Evolutionary conservation across 2,329 filamentous ascomycete genomes (phyloP).

Genomic region (Cladosporium sphaerospermum): DNA sequence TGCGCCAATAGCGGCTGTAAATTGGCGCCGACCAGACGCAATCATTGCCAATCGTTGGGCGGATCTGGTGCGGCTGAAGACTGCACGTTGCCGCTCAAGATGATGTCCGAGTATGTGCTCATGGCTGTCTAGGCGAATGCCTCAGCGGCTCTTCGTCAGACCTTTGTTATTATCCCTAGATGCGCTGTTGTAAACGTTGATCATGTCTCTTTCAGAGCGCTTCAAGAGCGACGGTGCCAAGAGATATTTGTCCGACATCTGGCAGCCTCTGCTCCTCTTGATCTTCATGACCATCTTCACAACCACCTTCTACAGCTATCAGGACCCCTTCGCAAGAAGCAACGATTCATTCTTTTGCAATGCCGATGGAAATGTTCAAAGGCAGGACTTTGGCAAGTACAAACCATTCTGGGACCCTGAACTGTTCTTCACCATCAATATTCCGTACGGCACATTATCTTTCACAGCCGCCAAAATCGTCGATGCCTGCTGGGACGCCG

Average conservation of each 20-base stretch:
- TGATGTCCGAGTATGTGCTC: too few relatives aligned
- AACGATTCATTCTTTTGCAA: constrained; percentile 1
- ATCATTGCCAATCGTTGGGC: too few relatives aligned
- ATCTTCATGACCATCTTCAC: neutral
- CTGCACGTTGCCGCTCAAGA: too few relatives aligned
- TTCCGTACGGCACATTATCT: constrained; percentile 10
- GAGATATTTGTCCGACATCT: neutral
- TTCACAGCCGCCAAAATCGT: constrained; percentile 15
- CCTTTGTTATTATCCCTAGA: too few relatives aligned
- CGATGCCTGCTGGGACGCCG: constrained; percentile 15
- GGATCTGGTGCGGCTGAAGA: too few relatives aligned
- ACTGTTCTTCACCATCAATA: constrained; percentile 12
- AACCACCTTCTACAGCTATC: neutral
- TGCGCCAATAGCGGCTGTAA: too few relatives aligned
- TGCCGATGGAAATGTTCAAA: constrained; percentile 4
- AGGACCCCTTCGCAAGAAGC: neutral
- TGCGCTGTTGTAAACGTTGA: too few relatives aligned
- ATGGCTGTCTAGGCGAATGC: too few relatives aligned
- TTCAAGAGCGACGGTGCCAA: neutral
- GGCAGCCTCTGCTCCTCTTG: neutral
- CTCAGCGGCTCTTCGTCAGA: too few relatives aligned
- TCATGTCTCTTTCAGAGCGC: too few relatives aligned
- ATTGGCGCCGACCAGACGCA: too few relatives aligned
- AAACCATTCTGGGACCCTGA: constrained; percentile 13
- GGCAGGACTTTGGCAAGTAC: neutral